Base-by-base conservation (phyloP, 441 rosid genomes). In the Erodium texanum region DNA sequence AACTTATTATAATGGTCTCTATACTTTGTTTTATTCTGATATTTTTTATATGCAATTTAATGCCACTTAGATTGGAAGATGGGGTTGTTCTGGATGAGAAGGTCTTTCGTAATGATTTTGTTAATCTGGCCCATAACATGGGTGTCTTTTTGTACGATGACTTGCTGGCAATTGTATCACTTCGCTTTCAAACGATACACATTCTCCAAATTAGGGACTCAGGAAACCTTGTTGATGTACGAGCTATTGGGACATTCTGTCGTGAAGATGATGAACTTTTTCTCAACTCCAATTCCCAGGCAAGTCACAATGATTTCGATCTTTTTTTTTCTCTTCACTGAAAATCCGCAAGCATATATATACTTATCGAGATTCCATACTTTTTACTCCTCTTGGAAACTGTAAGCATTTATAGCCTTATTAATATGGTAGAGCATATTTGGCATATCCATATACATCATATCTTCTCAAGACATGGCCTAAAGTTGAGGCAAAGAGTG, bases 221-320 rank as follows among this genome's bases (percentile, higher is more conserved):
- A 1, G 98, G 98, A 63, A 77, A 83, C 73, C 86, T 94, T 73
- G 99, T 94, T 64, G 88, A 94, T 75, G 86, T 89, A 32, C 91
- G 96, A 73, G 91, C 88, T 27, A 86, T 94, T 43, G 99, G 98
- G 18, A 78, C 85, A 65, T 89, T 84, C 71, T 94, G 98, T 74
- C 91, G 72, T 27, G 98, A 94, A 75, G 97, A 91, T 71, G 99
- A 94, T 65, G 96, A 89, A 73, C 97, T 94, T 74, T 94, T 94
- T 74, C 86, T 94, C 67, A 83, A 81, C 78, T 88, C 95, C 27
- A 84, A 73, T 78, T 70, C 85, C 71, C 94, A 89, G 91, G 98
- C 77, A 77, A 90, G 85, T 69, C 22, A 14, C 45, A 67, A 36
- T 62, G 10, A 29, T 54, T 19, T 78, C 24, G 68, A 68, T 56